Evolutionary conservation across 139 green algal genomes (phyloP).

Genomic region (Nannochloris sp.): DNA sequence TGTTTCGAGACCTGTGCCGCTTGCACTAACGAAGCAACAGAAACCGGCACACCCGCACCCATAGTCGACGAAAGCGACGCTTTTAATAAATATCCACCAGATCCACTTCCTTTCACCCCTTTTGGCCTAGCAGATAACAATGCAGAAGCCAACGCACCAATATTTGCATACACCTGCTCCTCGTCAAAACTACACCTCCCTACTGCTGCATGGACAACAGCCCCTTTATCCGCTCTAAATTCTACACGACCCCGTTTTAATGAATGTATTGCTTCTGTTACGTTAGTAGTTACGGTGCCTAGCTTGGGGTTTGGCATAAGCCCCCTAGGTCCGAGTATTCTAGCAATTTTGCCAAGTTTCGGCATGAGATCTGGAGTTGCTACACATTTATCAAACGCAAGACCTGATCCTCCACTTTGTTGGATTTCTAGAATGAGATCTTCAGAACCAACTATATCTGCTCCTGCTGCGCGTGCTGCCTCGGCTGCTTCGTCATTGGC

Average conservation of each 20-base stretch:
- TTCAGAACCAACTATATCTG: constrained; percentile 71
- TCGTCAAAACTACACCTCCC: constrained; percentile 48
- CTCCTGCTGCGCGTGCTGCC: constrained; percentile 57
- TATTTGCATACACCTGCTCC: constrained; percentile 46
- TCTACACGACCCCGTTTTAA: constrained; percentile 70
- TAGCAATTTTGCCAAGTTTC: constrained; percentile 59
- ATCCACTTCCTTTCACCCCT: constrained; percentile 46
- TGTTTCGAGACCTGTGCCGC: constrained; percentile 10
- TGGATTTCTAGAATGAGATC: constrained; percentile 69
- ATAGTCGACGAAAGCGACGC: constrained; percentile 48
- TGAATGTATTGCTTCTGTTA: constrained; percentile 54
- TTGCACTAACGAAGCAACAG: constrained; percentile 25
- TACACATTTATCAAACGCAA: constrained; percentile 61
- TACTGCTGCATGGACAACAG: constrained; percentile 64
- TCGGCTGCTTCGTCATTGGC: constrained; percentile 56
- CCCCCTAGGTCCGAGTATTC: constrained; percentile 80
- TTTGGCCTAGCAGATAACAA: constrained; percentile 53
- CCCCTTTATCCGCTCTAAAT: constrained; percentile 71
- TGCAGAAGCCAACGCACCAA: constrained; percentile 35
- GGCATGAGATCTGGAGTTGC: constrained; percentile 84
- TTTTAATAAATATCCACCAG: constrained; percentile 33
- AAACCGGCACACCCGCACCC: constrained; percentile 45
- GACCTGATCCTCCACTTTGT: constrained; percentile 20
- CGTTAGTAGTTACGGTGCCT: constrained; percentile 73
- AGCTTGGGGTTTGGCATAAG: constrained; percentile 98